phyloP scores from a whole-genome alignment of 345 rosid species.

The Lepidium aucheri region DNA sequence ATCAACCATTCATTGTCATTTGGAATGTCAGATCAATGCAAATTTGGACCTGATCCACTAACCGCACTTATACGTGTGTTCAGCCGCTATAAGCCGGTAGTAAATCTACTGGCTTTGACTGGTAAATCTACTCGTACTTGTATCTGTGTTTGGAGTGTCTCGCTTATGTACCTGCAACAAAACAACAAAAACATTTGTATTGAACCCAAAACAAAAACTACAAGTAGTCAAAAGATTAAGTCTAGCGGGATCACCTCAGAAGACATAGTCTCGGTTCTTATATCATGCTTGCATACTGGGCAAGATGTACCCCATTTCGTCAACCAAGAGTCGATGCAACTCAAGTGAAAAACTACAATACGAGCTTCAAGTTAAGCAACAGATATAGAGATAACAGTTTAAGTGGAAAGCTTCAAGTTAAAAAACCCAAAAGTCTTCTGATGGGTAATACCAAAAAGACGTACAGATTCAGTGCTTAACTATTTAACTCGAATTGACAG shows the following conservation, averaged over 20 bases:
- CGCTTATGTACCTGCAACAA: conserved; percentile 16
- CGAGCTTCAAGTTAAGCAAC: conserved; percentile 16
- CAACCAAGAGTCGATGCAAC: conserved; percentile 69
- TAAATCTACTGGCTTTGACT: conserved; percentile 16
- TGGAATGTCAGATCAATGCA: conserved; percentile 9
- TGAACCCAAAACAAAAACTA: neutral
- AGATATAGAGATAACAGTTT: neutral
- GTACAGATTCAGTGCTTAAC: neutral
- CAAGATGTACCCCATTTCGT: conserved; percentile 68
- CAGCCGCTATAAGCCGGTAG: neutral
- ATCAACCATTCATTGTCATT: neutral
- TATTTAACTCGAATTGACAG: neutral
- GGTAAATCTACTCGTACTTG: conserved; percentile 9
- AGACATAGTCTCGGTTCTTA: too few relatives aligned
- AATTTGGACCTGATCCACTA: conserved; percentile 6
- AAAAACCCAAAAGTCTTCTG: too few relatives aligned
- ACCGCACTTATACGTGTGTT: conserved; percentile 4
- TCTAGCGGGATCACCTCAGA: conserved; percentile 34
- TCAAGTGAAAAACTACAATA: conserved; percentile 60
- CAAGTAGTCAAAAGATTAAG: neutral
- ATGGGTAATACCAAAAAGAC: neutral
- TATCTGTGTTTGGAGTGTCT: conserved; percentile 7
- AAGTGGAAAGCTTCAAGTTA: too few relatives aligned
- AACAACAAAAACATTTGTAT: neutral
- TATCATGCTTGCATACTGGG: conserved; percentile 77